These are phyloP conservation scores for Sporothrix curviconia DNA, from an alignment of 2,329 filamentous ascomycete species.

Conservation along the genomic window DNA sequence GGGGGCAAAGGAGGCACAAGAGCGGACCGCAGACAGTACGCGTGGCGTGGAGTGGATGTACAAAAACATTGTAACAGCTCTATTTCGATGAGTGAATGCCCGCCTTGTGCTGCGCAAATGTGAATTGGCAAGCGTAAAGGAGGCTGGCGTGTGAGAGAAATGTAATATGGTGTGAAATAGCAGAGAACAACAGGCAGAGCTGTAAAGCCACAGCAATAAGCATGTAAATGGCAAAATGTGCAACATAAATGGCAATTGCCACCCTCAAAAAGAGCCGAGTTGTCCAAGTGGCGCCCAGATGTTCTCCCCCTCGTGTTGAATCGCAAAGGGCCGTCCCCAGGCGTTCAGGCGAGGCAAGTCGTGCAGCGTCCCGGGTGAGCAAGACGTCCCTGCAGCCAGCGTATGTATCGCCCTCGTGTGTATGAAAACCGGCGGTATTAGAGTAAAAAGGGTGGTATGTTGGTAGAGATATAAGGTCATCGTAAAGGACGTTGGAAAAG, in stretches of 20 bases:
- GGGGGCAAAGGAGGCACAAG: neutral
- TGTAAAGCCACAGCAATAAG: neutral
- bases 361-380: neutral
- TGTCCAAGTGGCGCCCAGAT: neutral
- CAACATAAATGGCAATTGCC: neutral
- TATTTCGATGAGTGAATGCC: neutral
- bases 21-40: neutral
- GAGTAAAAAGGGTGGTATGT: neutral
- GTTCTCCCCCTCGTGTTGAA: constrained; percentile 9
- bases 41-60: no score
- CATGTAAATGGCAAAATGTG: neutral
- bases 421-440: neutral
- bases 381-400: neutral
- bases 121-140: neutral
- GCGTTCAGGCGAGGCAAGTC: neutral
- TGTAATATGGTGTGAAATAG: neutral
- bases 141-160: neutral
- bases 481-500: neutral
- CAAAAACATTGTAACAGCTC: no score
- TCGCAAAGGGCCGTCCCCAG: neutral
- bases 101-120: neutral
- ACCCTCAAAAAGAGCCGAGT: no score
- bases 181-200: neutral
- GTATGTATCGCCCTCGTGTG: neutral
- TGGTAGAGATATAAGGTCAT: neutral